Evolutionary conservation across 1,139 yeast species (phyloP).

Genomic region (Suhomyces kunorum): DNA sequence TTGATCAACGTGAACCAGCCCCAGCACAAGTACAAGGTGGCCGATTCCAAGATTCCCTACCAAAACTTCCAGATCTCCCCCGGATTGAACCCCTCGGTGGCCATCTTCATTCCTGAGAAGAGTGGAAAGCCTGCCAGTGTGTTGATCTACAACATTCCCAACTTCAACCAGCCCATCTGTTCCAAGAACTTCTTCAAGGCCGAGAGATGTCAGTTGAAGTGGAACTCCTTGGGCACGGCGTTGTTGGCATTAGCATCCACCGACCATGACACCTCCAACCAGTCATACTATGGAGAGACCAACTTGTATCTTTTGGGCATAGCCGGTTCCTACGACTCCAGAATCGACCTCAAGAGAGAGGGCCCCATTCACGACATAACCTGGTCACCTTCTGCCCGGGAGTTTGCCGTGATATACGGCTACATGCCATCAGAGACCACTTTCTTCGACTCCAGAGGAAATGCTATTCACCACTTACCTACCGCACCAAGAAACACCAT

Average conservation of each 20-base stretch:
- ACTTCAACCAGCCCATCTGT: slow-evolving; percentile 77
- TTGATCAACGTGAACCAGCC: slow-evolving; percentile 49
- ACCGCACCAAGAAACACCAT: slow-evolving; percentile 89
- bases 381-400: slow-evolving; percentile 96
- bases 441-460: slow-evolving; percentile 93
- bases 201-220: slow-evolving; percentile 84
- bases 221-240: slow-evolving; percentile 96
- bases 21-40: slow-evolving; percentile 60
- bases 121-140: slow-evolving; percentile 86
- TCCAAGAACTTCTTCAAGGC: slow-evolving; percentile 93
- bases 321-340: slow-evolving; percentile 87
- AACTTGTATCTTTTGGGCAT: slow-evolving; percentile 87
- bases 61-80: slow-evolving; percentile 69
- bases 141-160: slow-evolving; percentile 75
- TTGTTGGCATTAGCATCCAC: slow-evolving; percentile 91
- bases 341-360: slow-evolving; percentile 83
- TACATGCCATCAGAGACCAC: slow-evolving; percentile 97
- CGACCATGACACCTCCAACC: slow-evolving; percentile 91
- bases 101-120: slow-evolving; percentile 85
- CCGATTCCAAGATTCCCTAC: slow-evolving; percentile 57
- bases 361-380: slow-evolving; percentile 98
- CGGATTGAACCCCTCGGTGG: slow-evolving; percentile 89
- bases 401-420: slow-evolving; percentile 96
- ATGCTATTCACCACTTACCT: slow-evolving; percentile 79
- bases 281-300: slow-evolving; percentile 96